Conservation (phyloP, 768 basidiomycete genomes). For the Tulasnella sp. region DNA sequence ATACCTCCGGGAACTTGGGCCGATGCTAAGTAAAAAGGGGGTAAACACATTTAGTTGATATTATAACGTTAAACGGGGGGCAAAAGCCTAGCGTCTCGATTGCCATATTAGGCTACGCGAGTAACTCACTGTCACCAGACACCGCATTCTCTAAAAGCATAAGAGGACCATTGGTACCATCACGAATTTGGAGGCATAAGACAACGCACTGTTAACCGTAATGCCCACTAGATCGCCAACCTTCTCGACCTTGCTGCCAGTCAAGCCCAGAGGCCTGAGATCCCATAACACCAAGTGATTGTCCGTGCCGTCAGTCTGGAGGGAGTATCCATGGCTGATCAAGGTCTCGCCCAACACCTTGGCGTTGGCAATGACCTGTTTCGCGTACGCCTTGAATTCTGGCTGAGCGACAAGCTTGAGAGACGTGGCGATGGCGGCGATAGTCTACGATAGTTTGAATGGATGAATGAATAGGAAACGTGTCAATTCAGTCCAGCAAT, state of each 20-base stretch:
- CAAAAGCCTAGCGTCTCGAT: background rate
- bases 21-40: conserved; percentile 35
- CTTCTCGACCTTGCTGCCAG: conserved; percentile 98
- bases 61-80: background rate
- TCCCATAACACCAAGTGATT: conserved; percentile 99
- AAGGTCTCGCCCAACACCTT: conserved; percentile 63
- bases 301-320: conserved; percentile 94
- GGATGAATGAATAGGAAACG: background rate
- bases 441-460: conserved; percentile 48
- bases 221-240: conserved; percentile 94
- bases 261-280: conserved; percentile 84
- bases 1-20: conserved; percentile 96
- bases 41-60: background rate
- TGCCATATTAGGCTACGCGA: too few species aligned
- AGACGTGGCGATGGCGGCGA: conserved; percentile 88
- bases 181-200: background rate
- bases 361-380: conserved; percentile 89
- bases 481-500: background rate
- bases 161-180: background rate
- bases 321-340: conserved; percentile 75
- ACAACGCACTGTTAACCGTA: conserved; percentile 78
- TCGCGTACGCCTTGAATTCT: conserved; percentile 82
- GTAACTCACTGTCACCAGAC: conserved; percentile 62
- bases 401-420: conserved; percentile 86
- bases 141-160: conserved; percentile 74